Percentiles rank a stretch among this genome's conserved stretches.
phyloP scores from a whole-genome alignment of 768 basidiomycete genomes.

The Collybiopsis confluens region DNA sequence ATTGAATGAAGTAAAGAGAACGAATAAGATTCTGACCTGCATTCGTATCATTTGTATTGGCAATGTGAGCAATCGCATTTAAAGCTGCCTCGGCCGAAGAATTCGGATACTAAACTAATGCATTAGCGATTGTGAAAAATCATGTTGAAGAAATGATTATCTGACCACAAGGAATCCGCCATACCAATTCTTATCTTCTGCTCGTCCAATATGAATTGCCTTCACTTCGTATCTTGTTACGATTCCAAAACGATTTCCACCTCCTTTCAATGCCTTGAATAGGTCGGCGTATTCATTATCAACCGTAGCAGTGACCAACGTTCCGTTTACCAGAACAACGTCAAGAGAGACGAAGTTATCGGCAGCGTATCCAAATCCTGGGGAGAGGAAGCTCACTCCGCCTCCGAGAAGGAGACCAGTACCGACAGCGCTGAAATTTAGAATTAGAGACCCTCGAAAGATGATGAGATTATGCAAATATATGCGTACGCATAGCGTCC shows the following conservation, averaged over 20 bases:
- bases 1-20: background rate
- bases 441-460: too few species aligned
- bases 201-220: conserved; percentile 34
- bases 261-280: conserved; percentile 41
- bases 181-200: conserved; percentile 31
- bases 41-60: conserved; percentile 33
- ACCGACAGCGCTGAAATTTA: conserved; percentile 38
- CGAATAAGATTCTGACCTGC: conserved; percentile 24
- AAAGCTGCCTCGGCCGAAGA: conserved; percentile 33
- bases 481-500: conserved; percentile 7
- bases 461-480: too few species aligned
- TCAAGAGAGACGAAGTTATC: conserved; percentile 35
- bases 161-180: conserved; percentile 35
- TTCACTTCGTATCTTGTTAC: conserved; percentile 38
- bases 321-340: conserved; percentile 37
- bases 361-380: conserved; percentile 35
- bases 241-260: conserved; percentile 42
- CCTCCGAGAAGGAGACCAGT: conserved; percentile 41
- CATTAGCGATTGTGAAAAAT: background rate
- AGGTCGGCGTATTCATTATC: conserved; percentile 38
- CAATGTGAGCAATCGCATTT: conserved; percentile 31
- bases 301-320: conserved; percentile 35
- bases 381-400: conserved; percentile 35
- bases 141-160: background rate
- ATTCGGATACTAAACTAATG: conserved; percentile 26